These are phyloP conservation scores for Blastocystis sp. DNA, from an alignment of 352 stramenopile species.

Conservation along the genomic window DNA sequence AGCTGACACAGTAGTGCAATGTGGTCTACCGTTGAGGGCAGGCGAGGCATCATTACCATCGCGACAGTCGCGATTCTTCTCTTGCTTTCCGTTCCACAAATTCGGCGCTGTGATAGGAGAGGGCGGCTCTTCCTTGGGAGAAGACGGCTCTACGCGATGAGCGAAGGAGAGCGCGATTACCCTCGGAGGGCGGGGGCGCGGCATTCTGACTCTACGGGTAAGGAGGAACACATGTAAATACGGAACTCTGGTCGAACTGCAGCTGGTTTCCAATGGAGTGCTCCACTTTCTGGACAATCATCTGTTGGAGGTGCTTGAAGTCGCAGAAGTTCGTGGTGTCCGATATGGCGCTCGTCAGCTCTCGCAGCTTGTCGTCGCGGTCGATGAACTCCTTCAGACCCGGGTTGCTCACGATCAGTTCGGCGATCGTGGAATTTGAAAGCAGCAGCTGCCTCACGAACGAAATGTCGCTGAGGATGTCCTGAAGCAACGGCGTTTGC, in stretches of 20 bases:
- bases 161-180: no score
- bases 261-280: conserved; percentile 19
- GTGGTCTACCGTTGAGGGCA: conserved; percentile 10
- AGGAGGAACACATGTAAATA: background rate
- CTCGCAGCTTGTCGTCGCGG: conserved; percentile 33
- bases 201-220: background rate
- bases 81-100: background rate
- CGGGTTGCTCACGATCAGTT: conserved; percentile 36
- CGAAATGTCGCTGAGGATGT: conserved; percentile 22
- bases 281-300: conserved; percentile 58
- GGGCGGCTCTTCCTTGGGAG: background rate
- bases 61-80: conserved; percentile 15
- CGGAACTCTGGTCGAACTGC: background rate
- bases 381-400: conserved; percentile 15
- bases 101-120: background rate
- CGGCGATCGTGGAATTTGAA: conserved; percentile 11
- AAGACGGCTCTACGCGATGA: background rate
- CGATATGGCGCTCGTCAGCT: conserved; percentile 25
- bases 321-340: conserved; percentile 31
- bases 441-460: conserved; percentile 53
- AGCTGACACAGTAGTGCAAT: conserved; percentile 57
- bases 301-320: conserved; percentile 12
- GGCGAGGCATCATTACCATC: background rate
- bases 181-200: no score
- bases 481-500: conserved; percentile 36